Evolutionary conservation across 2,329 filamentous ascomycete genomes (phyloP), one percentile per base, ranked within the genome.

Genomic region (Ophiostoma perfectum): DNA sequence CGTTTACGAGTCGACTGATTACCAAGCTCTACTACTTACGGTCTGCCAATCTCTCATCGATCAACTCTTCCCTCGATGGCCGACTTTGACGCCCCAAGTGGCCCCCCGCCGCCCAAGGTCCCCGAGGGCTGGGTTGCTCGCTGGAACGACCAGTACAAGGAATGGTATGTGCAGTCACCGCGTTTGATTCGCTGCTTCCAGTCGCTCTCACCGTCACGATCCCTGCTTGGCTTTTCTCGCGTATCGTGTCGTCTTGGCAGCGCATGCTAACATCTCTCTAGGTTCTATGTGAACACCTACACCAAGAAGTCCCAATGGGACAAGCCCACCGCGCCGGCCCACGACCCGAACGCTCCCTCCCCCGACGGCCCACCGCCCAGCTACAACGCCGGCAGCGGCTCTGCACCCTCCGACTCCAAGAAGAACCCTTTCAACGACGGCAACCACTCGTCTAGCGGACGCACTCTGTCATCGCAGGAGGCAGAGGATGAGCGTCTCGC

Each of bases 241-340:
- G 27, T 27, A 27, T 27, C 27, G 27, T 27, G 27, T 27, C 27
- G 27, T 27, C 27, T 27, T 27, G 27, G 27, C 27, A 27, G 27
- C 27, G 27, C 27, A 27, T 27, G 27, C 27, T 14, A 12, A 38
- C 18, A 18, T 39, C 36, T n/a, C 5, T 12, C 36, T 71, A 92
- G 90, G 89, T 97, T 95, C 85, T 97, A 91, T 80, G 90, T 97
- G 70, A 95, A 97, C 80, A 86, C 90, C 70, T 86, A 88, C 78
- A 97, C 93, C 72, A 95, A 95, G 75, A 84, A 90, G 76, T 96
- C 93, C 5, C 90, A 94, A 83, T 97, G 93, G 93, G 90, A 96
- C 4, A 89, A 87, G 73, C 93, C 93, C 18, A 91, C 88, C 49
- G 83, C 83, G 67, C 88, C 90, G 60, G 87, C 87, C 66, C 84